Evolutionary conservation across 345 rosid genomes (phyloP).

Genomic region (Draba incana): DNA sequence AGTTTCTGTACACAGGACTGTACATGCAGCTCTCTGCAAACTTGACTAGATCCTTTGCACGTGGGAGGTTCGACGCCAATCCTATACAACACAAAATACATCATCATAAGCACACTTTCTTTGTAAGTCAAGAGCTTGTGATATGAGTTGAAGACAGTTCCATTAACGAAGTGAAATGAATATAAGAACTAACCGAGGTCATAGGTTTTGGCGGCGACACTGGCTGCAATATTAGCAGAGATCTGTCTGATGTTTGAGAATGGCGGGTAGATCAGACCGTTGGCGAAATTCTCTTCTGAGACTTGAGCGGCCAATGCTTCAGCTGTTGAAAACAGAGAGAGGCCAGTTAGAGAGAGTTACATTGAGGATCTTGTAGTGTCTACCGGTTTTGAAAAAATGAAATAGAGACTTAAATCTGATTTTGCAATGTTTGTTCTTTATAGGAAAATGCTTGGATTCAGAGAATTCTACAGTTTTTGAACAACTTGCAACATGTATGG

Average conservation of each 20-base stretch:
- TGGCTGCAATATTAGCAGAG: constrained; percentile 87
- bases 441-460: not conserved
- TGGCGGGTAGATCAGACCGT: constrained; percentile 92
- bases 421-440: not conserved
- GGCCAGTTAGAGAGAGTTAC: not conserved
- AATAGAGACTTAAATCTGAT: not conserved
- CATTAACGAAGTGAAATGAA: not conserved
- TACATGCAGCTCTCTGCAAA: constrained; percentile 96
- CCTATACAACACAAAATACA: constrained; percentile 49
- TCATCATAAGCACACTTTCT: constrained; percentile 2
- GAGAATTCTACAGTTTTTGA: not conserved
- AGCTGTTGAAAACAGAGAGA: constrained; percentile 51
- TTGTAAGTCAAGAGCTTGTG: not conserved
- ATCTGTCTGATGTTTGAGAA: constrained; percentile 85
- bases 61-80: constrained; percentile 89
- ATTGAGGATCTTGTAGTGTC: constrained; percentile 1
- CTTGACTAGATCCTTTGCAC: constrained; percentile 73
- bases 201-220: constrained; percentile 88
- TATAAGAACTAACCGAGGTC: constrained; percentile 71
- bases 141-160: constrained; percentile 1
- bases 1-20: constrained; percentile 76
- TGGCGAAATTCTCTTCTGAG: constrained; percentile 59
- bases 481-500: not conserved
- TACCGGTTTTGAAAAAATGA: too few relatives aligned
- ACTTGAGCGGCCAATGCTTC: constrained; percentile 93